phyloP scores from a whole-genome alignment of 192 early-diverging fungal genomes.

The Lobosporangium transversale region DNA sequence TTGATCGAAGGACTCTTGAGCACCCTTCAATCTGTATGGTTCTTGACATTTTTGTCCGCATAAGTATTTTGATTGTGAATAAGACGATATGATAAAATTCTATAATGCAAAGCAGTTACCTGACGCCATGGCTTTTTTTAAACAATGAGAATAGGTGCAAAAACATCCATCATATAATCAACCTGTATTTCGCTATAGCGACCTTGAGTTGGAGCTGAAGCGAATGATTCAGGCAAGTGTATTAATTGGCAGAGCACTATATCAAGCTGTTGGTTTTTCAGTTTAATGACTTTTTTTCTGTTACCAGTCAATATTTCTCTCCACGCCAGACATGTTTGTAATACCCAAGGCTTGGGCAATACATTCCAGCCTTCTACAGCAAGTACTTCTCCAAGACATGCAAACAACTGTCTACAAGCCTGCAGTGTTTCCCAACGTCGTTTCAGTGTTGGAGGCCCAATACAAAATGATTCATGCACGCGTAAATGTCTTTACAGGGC shows the following conservation, averaged over 20 bases:
- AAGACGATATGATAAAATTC: neutral
- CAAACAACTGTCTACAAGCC: slow-evolving; percentile 35
- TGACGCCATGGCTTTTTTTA: too few relatives aligned
- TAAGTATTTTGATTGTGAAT: too few relatives aligned
- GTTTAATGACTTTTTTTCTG: neutral
- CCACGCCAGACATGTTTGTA: slow-evolving; percentile 71
- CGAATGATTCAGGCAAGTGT: slow-evolving; percentile 57
- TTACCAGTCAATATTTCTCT: slow-evolving; percentile 61
- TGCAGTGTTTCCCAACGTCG: slow-evolving; percentile 37
- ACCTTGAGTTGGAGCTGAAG: slow-evolving; percentile 59
- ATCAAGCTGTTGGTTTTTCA: neutral
- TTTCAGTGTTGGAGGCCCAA: slow-evolving; percentile 26
- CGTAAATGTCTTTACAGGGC: slow-evolving; percentile 36
- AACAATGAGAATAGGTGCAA: slow-evolving; percentile 42
- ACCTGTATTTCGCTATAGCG: slow-evolving; percentile 46
- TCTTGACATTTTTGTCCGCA: neutral
- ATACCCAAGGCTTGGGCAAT: slow-evolving; percentile 62
- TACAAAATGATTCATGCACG: slow-evolving; percentile 50
- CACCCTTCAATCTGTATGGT: slow-evolving; percentile 59
- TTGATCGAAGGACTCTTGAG: slow-evolving; percentile 64
- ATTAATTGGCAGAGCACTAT: neutral
- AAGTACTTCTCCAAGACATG: slow-evolving; percentile 52
- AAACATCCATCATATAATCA: slow-evolving; percentile 33
- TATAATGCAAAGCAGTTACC: neutral
- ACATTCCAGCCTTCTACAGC: slow-evolving; percentile 54